A percentile compares a stretch with the other conserved stretches of the same genome.
Evolutionary conservation across 257 asterid species (phyloP).

Genomic region (Scutellaria galericulata): DNA sequence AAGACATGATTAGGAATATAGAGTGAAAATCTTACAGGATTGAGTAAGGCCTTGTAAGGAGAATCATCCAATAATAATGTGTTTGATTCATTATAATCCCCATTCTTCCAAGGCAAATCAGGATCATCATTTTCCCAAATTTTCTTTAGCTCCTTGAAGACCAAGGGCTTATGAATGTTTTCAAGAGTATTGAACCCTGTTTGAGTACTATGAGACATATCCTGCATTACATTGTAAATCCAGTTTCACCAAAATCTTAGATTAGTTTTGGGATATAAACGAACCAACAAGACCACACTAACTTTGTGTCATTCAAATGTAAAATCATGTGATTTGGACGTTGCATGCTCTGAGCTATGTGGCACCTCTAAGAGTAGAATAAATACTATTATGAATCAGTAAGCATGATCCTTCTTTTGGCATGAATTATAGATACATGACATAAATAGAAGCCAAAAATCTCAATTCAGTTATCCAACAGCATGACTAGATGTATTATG

Average conservation of each 20-base stretch:
- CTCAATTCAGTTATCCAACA: not conserved
- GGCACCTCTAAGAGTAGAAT: conserved; percentile 23
- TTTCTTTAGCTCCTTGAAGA: conserved; percentile 77
- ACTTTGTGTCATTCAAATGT: not conserved
- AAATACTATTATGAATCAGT: conserved; percentile 13
- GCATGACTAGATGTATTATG: not conserved
- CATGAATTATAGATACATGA: conserved; percentile 22
- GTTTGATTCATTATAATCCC: conserved; percentile 81
- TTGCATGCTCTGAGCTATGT: not conserved
- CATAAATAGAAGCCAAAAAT: not conserved
- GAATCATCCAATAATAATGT: conserved; percentile 90
- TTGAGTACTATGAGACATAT: conserved; percentile 66
- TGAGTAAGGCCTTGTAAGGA: conserved; percentile 95
- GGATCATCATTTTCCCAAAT: conserved; percentile 73
- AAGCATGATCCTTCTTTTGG: not conserved
- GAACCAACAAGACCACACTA: conserved; percentile 15
- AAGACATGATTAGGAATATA: not conserved
- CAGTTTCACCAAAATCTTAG: conserved; percentile 12
- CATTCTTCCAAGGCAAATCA: conserved; percentile 70
- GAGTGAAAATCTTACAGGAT: conserved; percentile 67
- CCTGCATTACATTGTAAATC: conserved; percentile 56
- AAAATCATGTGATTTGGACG: conserved; percentile 9
- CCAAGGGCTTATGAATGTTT: conserved; percentile 75
- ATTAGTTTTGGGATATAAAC: conserved; percentile 20
- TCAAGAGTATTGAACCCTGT: conserved; percentile 75